phyloP scores from a whole-genome alignment of 2,329 filamentous ascomycete species.

The Diaporthe nobilis region DNA sequence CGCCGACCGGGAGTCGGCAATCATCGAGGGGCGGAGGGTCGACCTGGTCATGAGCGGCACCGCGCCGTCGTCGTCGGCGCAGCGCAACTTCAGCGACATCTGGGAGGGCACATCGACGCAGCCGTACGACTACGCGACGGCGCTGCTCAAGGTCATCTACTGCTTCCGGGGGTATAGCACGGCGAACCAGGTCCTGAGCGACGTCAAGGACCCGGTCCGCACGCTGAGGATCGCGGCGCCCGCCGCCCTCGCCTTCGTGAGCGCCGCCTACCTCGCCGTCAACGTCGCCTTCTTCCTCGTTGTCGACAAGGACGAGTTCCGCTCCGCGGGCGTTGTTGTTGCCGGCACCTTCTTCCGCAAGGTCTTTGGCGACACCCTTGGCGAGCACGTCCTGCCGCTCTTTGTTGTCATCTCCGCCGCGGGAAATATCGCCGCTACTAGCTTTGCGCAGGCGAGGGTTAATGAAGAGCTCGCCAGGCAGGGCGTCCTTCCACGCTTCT shows the following conservation, averaged over 20 bases:
- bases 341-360: conserved; percentile 72
- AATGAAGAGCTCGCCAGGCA: conserved; percentile 63
- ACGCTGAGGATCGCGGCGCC: conserved; percentile 71
- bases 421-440: conserved; percentile 63
- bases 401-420: conserved; percentile 63
- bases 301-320: conserved; percentile 69
- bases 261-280: conserved; percentile 68
- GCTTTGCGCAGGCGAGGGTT: conserved; percentile 63
- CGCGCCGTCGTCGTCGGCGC: conserved; percentile 50
- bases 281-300: conserved; percentile 73
- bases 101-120: conserved; percentile 57
- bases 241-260: conserved; percentile 66
- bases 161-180: conserved; percentile 69
- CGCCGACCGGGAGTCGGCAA: conserved; percentile 29
- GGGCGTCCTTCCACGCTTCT: conserved; percentile 60
- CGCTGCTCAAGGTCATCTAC: conserved; percentile 70
- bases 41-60: conserved; percentile 45
- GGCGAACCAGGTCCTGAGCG: conserved; percentile 69
- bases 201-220: conserved; percentile 69
- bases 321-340: conserved; percentile 65
- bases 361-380: conserved; percentile 60
- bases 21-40: conserved; percentile 43
- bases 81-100: conserved; percentile 57
- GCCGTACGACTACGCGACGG: conserved; percentile 61
- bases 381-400: conserved; percentile 59